Evolutionary conservation across 2,329 filamentous ascomycete species (phyloP), one percentile per base, ranked within the genome.

Genomic region (Hypoxylon sp.): DNA sequence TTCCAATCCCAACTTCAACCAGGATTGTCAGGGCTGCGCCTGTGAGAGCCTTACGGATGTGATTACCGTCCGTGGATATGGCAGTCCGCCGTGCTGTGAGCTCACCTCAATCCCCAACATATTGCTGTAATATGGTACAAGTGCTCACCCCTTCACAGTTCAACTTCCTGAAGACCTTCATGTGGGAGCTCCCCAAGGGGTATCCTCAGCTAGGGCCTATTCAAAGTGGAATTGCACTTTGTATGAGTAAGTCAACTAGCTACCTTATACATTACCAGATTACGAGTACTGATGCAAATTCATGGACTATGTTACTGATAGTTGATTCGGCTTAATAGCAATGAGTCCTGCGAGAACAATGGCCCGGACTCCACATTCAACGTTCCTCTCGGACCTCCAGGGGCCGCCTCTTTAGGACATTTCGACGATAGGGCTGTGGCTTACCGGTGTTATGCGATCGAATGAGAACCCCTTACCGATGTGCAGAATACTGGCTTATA

Each of bases 1-100:
- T 41, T 75, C 73, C 3, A 75, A 75, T 48, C 73, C 73, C 9
- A 17, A 73, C 57, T 75, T 75, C 62, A 69, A 73, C 51, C 63
- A 73, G 13, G 68, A 71, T 28, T 75, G 72, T 41, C 55, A 51
- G 13, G 63, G 56, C n/a, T 74, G 72, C 34, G 69, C 70, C 13
- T 75, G 72, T 21, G 70, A 73, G 64, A 58, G 65, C 11, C 51
- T 75, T 19, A 52, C 63, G 13, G 60, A 73, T 3, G 17, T 74
- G 10, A 19, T 55, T 10, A 72, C 61, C 0, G n/a, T 23, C n/a
- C 63, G 52, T 3, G 71, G 68, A 1, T 75, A 75, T 28, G 66
- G 70, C 1, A 65, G 62, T 6, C 72, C 72, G 46, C 72, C 73
- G 17, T 75, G 73, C 45, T 73, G 73, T 74, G 72, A 55, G 67